Evolutionary conservation across 805 yeast species (phyloP).

Genomic region (Pichia scutulata): DNA sequence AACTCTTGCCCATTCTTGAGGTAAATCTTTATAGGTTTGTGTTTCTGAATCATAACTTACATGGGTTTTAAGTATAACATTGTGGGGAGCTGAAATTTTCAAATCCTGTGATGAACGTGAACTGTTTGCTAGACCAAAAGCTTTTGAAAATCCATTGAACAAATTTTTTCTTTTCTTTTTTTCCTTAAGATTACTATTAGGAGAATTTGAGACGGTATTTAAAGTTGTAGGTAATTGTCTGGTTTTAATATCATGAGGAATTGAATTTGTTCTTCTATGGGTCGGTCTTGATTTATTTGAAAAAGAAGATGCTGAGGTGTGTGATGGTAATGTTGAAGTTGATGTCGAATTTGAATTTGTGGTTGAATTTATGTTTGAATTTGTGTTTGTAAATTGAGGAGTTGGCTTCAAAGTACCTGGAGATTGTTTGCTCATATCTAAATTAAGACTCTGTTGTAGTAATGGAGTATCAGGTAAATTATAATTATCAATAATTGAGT

Average conservation of each 20-base stretch:
- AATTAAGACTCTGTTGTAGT: background rate
- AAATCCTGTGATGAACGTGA: constrained; percentile 18
- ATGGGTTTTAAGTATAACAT: constrained; percentile 84
- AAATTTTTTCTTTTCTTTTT: constrained; percentile 41
- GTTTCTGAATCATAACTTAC: constrained; percentile 82
- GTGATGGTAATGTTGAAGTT: background rate
- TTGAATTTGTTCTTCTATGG: constrained; percentile 8
- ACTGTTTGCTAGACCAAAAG: constrained; percentile 24
- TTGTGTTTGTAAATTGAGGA: background rate
- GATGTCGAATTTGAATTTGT: background rate
- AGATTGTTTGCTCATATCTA: background rate
- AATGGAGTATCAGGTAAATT: constrained; percentile 5
- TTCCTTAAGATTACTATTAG: background rate
- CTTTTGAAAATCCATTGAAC: constrained; percentile 48
- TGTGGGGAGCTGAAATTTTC: constrained; percentile 85
- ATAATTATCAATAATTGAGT: constrained; percentile 12
- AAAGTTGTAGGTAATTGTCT: constrained; percentile 12
- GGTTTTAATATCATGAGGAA: constrained; percentile 11
- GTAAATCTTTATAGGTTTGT: constrained; percentile 87
- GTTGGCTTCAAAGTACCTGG: background rate
- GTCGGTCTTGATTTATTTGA: background rate
- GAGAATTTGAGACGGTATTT: constrained; percentile 11
- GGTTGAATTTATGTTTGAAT: background rate
- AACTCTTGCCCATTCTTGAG: constrained; percentile 85
- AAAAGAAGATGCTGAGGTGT: background rate